Conservation (phyloP, 208 protist genomes). For the Trichomonas gallinae region DNA sequence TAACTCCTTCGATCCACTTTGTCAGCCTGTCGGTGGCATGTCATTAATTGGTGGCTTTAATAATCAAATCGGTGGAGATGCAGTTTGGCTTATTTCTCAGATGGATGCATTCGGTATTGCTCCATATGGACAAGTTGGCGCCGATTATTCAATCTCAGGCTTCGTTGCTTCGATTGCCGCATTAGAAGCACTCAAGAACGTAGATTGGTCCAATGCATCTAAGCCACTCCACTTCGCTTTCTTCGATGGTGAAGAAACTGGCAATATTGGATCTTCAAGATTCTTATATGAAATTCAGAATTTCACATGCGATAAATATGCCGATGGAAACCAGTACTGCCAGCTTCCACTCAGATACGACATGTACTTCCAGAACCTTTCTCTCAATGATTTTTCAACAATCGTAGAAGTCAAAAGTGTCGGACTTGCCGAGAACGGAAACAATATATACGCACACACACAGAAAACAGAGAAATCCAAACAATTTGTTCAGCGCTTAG, state of each 20-base stretch:
- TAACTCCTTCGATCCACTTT: background rate
- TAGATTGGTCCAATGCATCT: background rate
- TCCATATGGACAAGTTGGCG: background rate
- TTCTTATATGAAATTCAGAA: background rate
- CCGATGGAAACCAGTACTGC: background rate
- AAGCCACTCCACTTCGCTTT: background rate
- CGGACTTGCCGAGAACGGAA: background rate
- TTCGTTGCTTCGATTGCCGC: background rate
- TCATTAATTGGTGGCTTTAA: background rate
- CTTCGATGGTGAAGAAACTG: background rate
- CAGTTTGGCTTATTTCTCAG: background rate
- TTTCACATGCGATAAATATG: background rate
- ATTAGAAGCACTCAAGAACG: background rate
- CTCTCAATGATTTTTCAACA: background rate
- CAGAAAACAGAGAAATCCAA: too few species aligned
- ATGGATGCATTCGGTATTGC: background rate
- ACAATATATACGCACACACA: background rate
- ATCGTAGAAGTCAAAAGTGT: background rate
- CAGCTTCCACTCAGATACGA: background rate
- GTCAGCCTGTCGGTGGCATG: background rate
- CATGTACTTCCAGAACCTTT: background rate
- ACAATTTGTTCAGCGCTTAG: too few species aligned
- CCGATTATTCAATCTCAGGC: slow-evolving; percentile 6
- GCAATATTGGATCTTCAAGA: background rate
- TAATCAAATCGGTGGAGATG: background rate